A percentile compares a stretch with the other conserved stretches of the same genome.
Evolutionary conservation across 1,139 yeast genomes (phyloP).

Genomic region (Blastobotrys persicus): DNA sequence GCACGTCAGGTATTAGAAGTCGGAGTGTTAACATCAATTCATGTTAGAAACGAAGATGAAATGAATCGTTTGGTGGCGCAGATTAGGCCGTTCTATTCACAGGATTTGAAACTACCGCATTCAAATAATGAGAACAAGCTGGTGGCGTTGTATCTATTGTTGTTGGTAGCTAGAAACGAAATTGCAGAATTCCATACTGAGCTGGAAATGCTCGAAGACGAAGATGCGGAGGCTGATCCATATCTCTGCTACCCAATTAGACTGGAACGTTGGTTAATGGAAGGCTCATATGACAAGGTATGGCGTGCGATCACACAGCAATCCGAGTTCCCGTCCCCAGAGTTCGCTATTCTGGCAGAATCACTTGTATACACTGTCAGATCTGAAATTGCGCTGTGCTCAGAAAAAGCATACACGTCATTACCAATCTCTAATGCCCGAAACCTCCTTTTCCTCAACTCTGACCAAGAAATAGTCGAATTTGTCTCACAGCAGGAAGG

Average conservation of each 20-base stretch:
- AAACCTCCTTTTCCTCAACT: slow-evolving; percentile 71
- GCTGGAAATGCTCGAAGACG: slow-evolving; percentile 68
- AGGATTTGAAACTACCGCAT: slow-evolving; percentile 47
- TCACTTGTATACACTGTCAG: slow-evolving; percentile 73
- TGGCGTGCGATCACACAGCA: slow-evolving; percentile 65
- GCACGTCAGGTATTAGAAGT: slow-evolving; percentile 82
- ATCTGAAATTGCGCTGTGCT: slow-evolving; percentile 81
- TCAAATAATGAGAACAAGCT: slow-evolving; percentile 72
- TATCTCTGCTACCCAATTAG: slow-evolving; percentile 78
- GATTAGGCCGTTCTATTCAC: slow-evolving; percentile 68
- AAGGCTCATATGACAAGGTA: slow-evolving; percentile 91
- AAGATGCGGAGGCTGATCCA: slow-evolving; percentile 57
- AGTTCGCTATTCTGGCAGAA: slow-evolving; percentile 43
- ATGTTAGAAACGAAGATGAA: slow-evolving; percentile 56
- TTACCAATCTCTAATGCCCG: slow-evolving; percentile 84
- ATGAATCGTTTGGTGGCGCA: slow-evolving; percentile 75
- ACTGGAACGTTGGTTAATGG: slow-evolving; percentile 92
- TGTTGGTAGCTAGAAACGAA: slow-evolving; percentile 76
- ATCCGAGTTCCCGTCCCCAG: slow-evolving; percentile 48
- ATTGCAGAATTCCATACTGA: slow-evolving; percentile 88
- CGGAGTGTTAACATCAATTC: slow-evolving; percentile 77
- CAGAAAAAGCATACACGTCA: slow-evolving; percentile 71
- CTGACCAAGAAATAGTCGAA: slow-evolving; percentile 60
- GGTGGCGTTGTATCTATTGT: slow-evolving; percentile 70
- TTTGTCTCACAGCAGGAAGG: slow-evolving; percentile 53